A percentile compares a stretch with the other conserved stretches of the same genome.
These are phyloP conservation scores for Kalanchoe fedtschenkoi DNA, from an alignment of 164 flowering plant genomes.

Conservation along the genomic window DNA sequence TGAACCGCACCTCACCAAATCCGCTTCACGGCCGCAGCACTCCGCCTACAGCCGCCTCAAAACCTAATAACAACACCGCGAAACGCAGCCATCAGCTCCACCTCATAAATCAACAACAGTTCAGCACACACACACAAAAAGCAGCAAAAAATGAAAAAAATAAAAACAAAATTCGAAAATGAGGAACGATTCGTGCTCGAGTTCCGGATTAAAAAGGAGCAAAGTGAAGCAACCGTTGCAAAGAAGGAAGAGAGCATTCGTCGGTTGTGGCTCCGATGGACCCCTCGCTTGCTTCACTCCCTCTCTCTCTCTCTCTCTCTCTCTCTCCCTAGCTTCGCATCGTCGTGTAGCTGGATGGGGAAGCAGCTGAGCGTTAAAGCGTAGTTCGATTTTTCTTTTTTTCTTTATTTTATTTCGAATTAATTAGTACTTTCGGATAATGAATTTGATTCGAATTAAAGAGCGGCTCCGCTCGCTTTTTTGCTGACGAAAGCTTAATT, in stretches of 20 bases:
- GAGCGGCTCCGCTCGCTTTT: no score
- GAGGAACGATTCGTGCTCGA: neutral
- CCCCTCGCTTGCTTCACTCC: neutral
- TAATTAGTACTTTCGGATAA: no score
- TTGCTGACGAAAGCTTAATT: neutral
- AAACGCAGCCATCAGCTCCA: neutral
- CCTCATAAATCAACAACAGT: neutral
- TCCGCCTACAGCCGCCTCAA: neutral
- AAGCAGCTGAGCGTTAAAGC: neutral
- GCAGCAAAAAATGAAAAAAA: neutral
- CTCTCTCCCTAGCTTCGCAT: slow-evolving; percentile 2
- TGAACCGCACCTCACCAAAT: neutral
- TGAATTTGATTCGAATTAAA: neutral
- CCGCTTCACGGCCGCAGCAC: neutral
- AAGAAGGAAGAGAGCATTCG: neutral
- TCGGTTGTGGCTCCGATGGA: no score
- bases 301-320: neutral
- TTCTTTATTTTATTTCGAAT: no score
- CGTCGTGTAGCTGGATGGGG: neutral
- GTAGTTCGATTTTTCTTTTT: neutral
- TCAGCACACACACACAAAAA: neutral
- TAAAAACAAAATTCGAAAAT: no score
- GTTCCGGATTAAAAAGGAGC: no score
- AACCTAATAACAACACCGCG: neutral
- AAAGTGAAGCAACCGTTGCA: no score